Base-by-base conservation (phyloP, 2,329 filamentous ascomycete genomes). In the Arthrobotrys iridis region DNA sequence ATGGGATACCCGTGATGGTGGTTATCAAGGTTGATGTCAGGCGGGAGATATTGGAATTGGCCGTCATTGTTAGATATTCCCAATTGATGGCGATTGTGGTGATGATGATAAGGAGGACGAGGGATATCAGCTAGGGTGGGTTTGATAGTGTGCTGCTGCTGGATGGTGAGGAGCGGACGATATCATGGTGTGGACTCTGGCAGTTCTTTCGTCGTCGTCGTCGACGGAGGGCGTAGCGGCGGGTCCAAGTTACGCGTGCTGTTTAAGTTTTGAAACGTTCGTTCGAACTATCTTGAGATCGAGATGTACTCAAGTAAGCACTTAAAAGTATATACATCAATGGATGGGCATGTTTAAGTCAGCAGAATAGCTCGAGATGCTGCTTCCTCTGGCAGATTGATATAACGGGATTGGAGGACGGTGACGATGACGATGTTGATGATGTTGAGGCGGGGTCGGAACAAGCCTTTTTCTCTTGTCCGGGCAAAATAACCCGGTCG, bases 1-100 rank as follows among this genome's bases (percentile, higher is more conserved):
- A 28, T 0, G 70, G 55, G 70, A 67, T 45, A 35, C 43, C 55
- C 0, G 62, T 74, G 41, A 52, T 4, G 28, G 52, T 6, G 15
- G 52, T 62, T 20, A 74, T 45, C 15, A 74, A 45, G 24, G 33
- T 30, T 43, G 70, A 74, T 7, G 62, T 57, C 20, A 62, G 22
- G 3, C 52, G 35, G 7, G 15, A 22, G 43, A 65, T 48, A n/a
- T 73, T 45, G 28, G 60, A n/a, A 28, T 50, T 60, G 24, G 60
- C n/a, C 30, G 59, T 33, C 35, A 57, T 73, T 26, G 26, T 35
- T 30, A 8, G n/a, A 62, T 22, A 13, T n/a, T 10, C 4, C 4
- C 28, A 10, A 33, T 10, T 43, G 15, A 43, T 43, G 40, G n/a
- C 13, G 40, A n/a, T 18, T 43, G 13, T n/a, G 13, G 15, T 43